phyloP scores from a whole-genome alignment of 192 early-diverging fungal species.

The Mortierella hygrophila region DNA sequence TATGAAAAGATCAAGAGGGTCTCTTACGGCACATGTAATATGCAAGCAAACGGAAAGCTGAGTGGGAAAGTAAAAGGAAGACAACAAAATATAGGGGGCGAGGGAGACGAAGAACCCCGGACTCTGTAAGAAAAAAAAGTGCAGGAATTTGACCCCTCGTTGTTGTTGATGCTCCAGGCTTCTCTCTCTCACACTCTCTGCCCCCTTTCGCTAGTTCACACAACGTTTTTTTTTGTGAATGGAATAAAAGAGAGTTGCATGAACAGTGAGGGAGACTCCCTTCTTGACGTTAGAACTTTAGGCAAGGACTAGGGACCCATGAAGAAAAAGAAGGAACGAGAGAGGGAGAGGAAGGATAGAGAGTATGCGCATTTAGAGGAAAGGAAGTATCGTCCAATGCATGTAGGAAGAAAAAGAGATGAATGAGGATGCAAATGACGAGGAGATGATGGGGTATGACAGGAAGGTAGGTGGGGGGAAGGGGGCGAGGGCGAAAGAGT shows the following conservation, averaged over 20 bases:
- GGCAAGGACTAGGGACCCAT: neutral
- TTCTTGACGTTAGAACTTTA: neutral
- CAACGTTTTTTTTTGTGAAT: neutral
- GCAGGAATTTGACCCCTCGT: neutral
- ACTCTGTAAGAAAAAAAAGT: slow-evolving; percentile 5
- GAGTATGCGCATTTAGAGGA: neutral
- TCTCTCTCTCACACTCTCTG: neutral
- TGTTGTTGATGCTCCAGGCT: neutral
- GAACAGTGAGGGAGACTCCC: neutral
- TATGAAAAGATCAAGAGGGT: too few species aligned
- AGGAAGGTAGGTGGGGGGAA: neutral
- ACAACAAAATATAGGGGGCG: neutral
- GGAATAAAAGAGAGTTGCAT: neutral
- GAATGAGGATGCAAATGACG: neutral
- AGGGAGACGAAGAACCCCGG: neutral
- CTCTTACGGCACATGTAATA: neutral
- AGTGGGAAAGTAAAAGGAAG: neutral
- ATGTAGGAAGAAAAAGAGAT: neutral
- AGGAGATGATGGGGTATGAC: neutral
- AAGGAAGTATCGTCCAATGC: neutral
- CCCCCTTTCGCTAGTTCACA: neutral
- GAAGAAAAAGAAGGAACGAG: neutral
- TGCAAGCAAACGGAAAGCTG: neutral
- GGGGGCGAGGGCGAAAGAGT: neutral
- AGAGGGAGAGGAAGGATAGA: neutral